These are phyloP conservation scores for Sporothrix pseudoabietina DNA, from an alignment of 2,329 filamentous ascomycete species.

Conservation along the genomic window DNA sequence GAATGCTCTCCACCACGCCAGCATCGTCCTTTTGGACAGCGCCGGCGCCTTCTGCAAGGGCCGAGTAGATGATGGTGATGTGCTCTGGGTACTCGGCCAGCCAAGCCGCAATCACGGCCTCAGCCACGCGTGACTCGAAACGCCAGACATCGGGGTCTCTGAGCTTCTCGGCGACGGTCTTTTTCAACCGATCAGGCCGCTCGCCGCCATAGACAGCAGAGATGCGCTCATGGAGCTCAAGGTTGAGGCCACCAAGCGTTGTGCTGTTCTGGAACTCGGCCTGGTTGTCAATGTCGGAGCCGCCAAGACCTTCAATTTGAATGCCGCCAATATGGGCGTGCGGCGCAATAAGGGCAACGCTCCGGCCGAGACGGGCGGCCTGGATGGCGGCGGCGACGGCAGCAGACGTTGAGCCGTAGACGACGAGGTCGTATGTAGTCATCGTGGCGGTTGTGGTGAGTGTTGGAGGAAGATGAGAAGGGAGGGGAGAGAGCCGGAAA, in stretches of 20 bases:
- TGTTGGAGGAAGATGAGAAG: neutral
- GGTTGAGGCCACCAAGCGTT: conserved; percentile 6
- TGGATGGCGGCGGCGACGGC: conserved; percentile 24
- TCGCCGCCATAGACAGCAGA: neutral
- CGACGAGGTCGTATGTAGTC: conserved; percentile 8
- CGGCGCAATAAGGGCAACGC: neutral
- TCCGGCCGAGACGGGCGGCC: conserved; percentile 17
- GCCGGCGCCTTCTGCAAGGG: neutral
- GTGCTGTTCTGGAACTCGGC: conserved; percentile 28
- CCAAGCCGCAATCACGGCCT: conserved; percentile 7
- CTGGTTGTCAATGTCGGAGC: conserved; percentile 27
- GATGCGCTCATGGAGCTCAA: conserved; percentile 25
- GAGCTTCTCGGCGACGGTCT: neutral
- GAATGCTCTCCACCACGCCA: neutral
- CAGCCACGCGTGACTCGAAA: conserved; percentile 24
- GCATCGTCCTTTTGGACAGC: conserved; percentile 6
- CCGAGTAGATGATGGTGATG: conserved; percentile 4
- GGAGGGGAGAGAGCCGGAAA: neutral
- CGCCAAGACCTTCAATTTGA: conserved; percentile 23
- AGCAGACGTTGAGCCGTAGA: conserved; percentile 25
- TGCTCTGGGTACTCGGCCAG: conserved; percentile 3
- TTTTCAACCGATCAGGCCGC: neutral
- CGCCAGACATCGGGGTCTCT: conserved; percentile 34
- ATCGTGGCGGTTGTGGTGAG: neutral
- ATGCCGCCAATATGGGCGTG: conserved; percentile 25